Base-by-base conservation (phyloP, 192 early-diverging fungal genomes). In the Coemansia sp. region DNA sequence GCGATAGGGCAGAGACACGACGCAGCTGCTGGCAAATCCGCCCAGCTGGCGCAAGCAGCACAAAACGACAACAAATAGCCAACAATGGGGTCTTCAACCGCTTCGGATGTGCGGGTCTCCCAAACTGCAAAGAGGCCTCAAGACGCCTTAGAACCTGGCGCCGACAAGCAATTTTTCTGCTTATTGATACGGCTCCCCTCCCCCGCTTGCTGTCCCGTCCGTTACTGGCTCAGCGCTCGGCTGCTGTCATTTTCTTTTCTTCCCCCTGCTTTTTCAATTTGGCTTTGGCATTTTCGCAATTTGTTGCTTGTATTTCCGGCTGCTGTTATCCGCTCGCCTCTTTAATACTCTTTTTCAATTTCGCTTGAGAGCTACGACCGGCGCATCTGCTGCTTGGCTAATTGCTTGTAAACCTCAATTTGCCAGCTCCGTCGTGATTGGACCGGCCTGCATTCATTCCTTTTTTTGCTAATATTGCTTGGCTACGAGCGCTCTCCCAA, bases 201-300 rank as follows among this genome's bases (percentile, higher is more conserved):
- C 49, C 49, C 49, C 49, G 9, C 15, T 18, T 20, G n/a, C 17
- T 20, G 21, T 18, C 15, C 21, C 4, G n/a, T 51, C 49, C 20
- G 49, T 18, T 51, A 51, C 49, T 51, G 49, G 49, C 49, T 51
- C 49, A 48, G 31, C 42, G 14, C 42, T 15, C 14, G 42, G 42
- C 42, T n/a, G 49, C n/a, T 21, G 24, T 9, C 6, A 24, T 14
- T 10, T 11, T 18, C 49, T 51, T 18, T 24, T 51, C 20, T 18
- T 18, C 49, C 17, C 9, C 49, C 20, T 14, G n/a, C 21, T 51
- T 51, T 51, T 51, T 18, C 49, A 51, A 51, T 51, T 51, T 51
- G 17, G 49, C 21, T 51, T 51, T 51, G 49, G 49, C 49, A 51
- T 51, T 51, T 51, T n/a, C 21, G 49, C 49, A 51, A 24, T 51